Base-by-base conservation (phyloP, 495 filamentous ascomycete species). In the Podospora pseudopauciseta region DNA sequence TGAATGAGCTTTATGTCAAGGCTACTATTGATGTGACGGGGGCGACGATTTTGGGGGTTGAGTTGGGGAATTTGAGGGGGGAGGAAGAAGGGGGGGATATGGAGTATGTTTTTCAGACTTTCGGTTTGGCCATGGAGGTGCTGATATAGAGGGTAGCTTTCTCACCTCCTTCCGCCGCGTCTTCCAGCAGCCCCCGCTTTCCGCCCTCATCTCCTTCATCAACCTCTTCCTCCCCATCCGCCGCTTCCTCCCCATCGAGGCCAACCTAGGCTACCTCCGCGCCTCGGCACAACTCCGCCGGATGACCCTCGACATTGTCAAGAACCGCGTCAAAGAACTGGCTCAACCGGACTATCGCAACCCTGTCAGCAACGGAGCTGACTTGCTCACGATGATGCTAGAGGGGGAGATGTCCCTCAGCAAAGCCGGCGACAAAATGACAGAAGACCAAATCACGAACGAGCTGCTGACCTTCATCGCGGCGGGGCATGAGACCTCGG, bases 11-110 rank as follows among this genome's bases (percentile, higher is more conserved):
- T 4, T 73, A 66, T 54, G 61, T 67, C 20, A 74, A 68, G 67
- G 67, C 68, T 23, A 89, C 89, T 0, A 85, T 92, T 3, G 90
- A 92, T 70, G 87, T 91, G 56, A 91, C 91, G 61, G 89, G 91
- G 4, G 77, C 85, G 4, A 85, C 88, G 0, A 87, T 88, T 2
- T 84, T 92, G 74, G 90, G 89, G 1, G 82, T 87, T 2, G 88
- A 92, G 30, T 90, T 92, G 68, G 75, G 80, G 61, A 84, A 87
- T 13, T 16, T 26, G 16, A 18, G 23, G 32, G 16, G 57, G 4
- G 16, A 62, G 20, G 20, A 23, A 23, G 20, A 23, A 23, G 20
- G 20, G 20, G 20, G 20, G 20, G 20, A 23, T 23, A 23, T 23
- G 20, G 20, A 23, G 20, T 23, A 23, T 23, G 20, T 23, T 23